Conservation (phyloP, 176 grass and related monocot genomes). For the Luzula sylvatica region DNA sequence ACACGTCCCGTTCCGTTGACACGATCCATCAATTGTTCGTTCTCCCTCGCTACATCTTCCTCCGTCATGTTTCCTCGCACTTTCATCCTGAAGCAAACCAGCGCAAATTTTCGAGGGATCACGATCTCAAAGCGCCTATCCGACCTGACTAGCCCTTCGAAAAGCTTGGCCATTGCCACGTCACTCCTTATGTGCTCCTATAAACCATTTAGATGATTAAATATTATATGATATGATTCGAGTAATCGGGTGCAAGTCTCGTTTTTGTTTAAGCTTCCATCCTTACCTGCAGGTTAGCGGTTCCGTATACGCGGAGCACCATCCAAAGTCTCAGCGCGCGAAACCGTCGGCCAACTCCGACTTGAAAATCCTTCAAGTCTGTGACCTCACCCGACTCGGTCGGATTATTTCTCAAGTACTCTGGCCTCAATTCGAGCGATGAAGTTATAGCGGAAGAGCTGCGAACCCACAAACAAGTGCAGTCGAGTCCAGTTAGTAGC, state of each 20-base stretch:
- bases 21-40: slow-evolving; percentile 26
- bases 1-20: slow-evolving; percentile 24
- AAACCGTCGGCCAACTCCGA: slow-evolving; percentile 42
- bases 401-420: slow-evolving; percentile 51
- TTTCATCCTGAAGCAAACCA: slow-evolving; percentile 39
- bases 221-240: too few relatives aligned
- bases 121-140: slow-evolving; percentile 40
- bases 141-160: slow-evolving; percentile 25
- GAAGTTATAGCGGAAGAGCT: slow-evolving; percentile 19
- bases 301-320: slow-evolving; percentile 34
- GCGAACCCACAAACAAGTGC: slow-evolving; percentile 40
- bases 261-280: too few relatives aligned
- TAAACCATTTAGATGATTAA: too few relatives aligned
- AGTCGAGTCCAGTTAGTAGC: slow-evolving; percentile 27
- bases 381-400: slow-evolving; percentile 34
- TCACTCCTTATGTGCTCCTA: slow-evolving; percentile 51
- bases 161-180: slow-evolving; percentile 38
- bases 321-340: slow-evolving; percentile 43
- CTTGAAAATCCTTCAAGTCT: slow-evolving; percentile 49
- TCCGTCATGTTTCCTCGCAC: slow-evolving; percentile 1
- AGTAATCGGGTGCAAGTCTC: too few relatives aligned
- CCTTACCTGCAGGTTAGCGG: slow-evolving; percentile 12
- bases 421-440: slow-evolving; percentile 28
- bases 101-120: slow-evolving; percentile 7
- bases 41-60: not conserved